Conservation (phyloP, 306 rosid species). For the Malus domestica region DNA sequence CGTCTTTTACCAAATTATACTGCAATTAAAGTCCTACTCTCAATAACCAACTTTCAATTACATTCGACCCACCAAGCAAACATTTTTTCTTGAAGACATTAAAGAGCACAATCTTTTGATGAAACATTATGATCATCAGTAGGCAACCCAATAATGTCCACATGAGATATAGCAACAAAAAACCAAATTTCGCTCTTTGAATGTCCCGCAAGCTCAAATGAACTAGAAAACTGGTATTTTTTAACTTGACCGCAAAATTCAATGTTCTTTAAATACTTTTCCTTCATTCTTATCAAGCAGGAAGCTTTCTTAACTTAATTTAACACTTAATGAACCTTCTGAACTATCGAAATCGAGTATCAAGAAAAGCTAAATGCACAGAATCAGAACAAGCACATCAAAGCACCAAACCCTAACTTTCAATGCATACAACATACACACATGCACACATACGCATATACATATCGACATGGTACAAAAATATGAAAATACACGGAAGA, state of each 20-base stretch:
- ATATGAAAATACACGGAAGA: neutral
- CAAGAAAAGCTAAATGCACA: neutral
- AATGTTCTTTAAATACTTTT: neutral
- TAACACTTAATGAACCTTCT: neutral
- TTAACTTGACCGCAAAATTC: neutral
- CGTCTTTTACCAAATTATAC: neutral
- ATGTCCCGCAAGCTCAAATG: neutral
- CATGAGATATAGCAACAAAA: neutral
- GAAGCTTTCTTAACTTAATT: neutral
- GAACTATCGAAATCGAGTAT: neutral
- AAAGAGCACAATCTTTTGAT: neutral
- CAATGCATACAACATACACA: neutral
- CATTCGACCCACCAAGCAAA: neutral
- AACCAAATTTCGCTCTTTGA: neutral
- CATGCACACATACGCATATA: neutral
- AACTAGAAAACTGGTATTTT: neutral
- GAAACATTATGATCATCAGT: neutral
- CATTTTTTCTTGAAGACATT: neutral
- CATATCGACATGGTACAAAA: neutral
- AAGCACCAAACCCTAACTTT: neutral
- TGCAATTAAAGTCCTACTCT: neutral
- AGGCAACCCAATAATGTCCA: neutral
- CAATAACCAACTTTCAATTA: neutral
- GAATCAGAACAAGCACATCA: neutral
- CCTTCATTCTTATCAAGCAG: neutral